Conservation (phyloP, 176 grass and related monocot species). For the Hsuehochloa calcarea region DNA sequence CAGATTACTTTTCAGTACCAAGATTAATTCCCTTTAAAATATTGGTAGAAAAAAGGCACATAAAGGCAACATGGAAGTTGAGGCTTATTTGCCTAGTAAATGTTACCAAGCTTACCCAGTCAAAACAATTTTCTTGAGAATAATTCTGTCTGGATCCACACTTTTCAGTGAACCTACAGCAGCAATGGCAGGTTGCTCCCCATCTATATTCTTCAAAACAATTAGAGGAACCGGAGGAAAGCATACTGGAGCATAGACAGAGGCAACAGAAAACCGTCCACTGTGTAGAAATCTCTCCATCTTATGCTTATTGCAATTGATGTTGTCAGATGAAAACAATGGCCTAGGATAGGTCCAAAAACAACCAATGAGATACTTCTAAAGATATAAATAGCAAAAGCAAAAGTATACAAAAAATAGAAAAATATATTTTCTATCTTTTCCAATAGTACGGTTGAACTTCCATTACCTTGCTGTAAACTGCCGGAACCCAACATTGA, state of each 20-base stretch:
- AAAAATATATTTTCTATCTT: not conserved
- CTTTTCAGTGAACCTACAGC: conserved; percentile 77
- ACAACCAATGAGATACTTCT: conserved; percentile 22
- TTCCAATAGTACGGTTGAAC: conserved; percentile 6
- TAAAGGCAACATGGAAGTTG: not conserved
- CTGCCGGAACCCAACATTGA: conserved; percentile 91
- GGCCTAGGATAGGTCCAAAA: conserved; percentile 50
- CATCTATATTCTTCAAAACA: conserved; percentile 68
- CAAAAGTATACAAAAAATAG: conserved; percentile 17
- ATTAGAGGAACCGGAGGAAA: conserved; percentile 74
- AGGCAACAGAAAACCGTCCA: conserved; percentile 84
- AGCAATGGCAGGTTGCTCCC: conserved; percentile 63
- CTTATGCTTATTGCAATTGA: conserved; percentile 97
- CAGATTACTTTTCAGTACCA: not conserved
- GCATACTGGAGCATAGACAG: conserved; percentile 82
- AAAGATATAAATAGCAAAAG: conserved; percentile 9
- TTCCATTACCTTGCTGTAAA: conserved; percentile 75
- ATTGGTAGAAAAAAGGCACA: not conserved
- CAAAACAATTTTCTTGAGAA: conserved; percentile 93
- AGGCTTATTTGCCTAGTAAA: not conserved
- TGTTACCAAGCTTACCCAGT: conserved; percentile 64
- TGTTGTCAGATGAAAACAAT: conserved; percentile 83
- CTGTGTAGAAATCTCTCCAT: conserved; percentile 97
- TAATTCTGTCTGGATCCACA: conserved; percentile 79
- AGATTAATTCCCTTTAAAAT: not conserved